Evolutionary conservation across 139 green algal genomes (phyloP), one percentile per base, ranked within the genome.

Genomic region (Volvox reticuliferus): DNA sequence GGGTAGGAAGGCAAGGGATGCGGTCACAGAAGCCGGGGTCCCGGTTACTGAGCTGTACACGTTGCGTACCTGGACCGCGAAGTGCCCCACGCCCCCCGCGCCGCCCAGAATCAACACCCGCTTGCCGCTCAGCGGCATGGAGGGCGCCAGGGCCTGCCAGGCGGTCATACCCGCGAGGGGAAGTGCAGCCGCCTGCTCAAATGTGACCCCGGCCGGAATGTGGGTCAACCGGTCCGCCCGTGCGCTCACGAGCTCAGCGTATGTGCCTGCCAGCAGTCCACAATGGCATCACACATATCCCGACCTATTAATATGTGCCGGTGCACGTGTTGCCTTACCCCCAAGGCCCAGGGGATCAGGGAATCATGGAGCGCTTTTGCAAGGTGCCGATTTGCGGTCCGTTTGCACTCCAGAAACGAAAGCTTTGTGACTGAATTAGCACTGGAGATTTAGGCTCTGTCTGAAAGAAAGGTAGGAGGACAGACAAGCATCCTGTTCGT

Each of bases 51-150:
- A 55, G 44, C 44, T 55, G 44, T 55, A 9, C 44, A 14, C 44
- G 9, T 14, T 55, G 62, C 62, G 21, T 28, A 93, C 88, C 92
- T 95, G 92, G 17, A 95, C 50, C 2, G 90, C 91, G 69, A 92
- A 93, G 91, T 86, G 89, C 19, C 92, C 93, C 3, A 95, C 89
- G 32, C 93, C 93, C 2, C 92, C 93, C 6, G 92, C 67, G 19
- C 89, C 93, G 13, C 77, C 92, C 65, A 93, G 92, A 50, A 95
- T 91, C 68, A 95, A 55, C 87, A 95, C 93, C 9, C 91, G 83
- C 78, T 93, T 91, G 30, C 92, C 93, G 50, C n/a, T 19, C 92
- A 94, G 92, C 24, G 89, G 91, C 89, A 93, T 92, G 62, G 75
- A 87, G n/a, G 82, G 68, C 35, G 84, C 35, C 68, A 93, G 79